Evolutionary conservation across 495 filamentous ascomycete genomes (phyloP).

Genomic region (Thermothielavioides terrestris): DNA sequence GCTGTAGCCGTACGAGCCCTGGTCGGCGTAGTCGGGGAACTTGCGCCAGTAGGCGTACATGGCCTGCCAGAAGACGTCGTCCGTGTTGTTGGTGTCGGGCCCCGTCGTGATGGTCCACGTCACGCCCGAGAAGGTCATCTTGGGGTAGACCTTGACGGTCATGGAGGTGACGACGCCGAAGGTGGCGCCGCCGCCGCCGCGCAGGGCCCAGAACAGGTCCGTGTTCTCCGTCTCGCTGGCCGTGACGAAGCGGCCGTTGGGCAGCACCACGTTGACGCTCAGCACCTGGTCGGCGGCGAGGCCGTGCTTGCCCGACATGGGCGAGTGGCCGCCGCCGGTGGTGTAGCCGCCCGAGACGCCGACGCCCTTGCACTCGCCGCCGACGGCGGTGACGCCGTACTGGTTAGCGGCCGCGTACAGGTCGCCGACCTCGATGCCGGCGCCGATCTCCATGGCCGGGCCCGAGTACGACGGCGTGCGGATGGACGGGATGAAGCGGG

Average conservation of each 20-base stretch:
- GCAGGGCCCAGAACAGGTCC: slow-evolving; percentile 47
- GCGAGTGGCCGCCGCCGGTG: slow-evolving; percentile 36
- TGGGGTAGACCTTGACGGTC: slow-evolving; percentile 29
- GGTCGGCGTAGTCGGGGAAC: slow-evolving; percentile 35
- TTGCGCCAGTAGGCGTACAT: slow-evolving; percentile 39
- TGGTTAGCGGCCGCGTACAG: slow-evolving; percentile 41
- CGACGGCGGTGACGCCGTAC: slow-evolving; percentile 43
- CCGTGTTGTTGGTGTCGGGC: slow-evolving; percentile 25
- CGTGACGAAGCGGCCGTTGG: slow-evolving; percentile 34
- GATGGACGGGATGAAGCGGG: slow-evolving; percentile 15
- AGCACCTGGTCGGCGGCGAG: slow-evolving; percentile 43
- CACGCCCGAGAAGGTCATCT: slow-evolving; percentile 24
- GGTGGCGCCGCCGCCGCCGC: slow-evolving; percentile 43
- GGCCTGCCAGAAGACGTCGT: slow-evolving; percentile 42
- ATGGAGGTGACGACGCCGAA: slow-evolving; percentile 47
- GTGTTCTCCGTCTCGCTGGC: slow-evolving; percentile 34
- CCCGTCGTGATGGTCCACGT: slow-evolving; percentile 31
- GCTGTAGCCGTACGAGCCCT: slow-evolving; percentile 45
- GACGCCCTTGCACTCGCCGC: slow-evolving; percentile 33
- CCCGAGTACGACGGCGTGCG: slow-evolving; percentile 33
- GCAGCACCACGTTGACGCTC: slow-evolving; percentile 37
- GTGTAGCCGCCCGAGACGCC: slow-evolving; percentile 31
- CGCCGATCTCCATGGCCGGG: slow-evolving; percentile 46
- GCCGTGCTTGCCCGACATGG: slow-evolving; percentile 34
- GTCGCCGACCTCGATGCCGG: slow-evolving; percentile 48